Conservation (phyloP, 768 basidiomycete species). For the Russula compacta region DNA sequence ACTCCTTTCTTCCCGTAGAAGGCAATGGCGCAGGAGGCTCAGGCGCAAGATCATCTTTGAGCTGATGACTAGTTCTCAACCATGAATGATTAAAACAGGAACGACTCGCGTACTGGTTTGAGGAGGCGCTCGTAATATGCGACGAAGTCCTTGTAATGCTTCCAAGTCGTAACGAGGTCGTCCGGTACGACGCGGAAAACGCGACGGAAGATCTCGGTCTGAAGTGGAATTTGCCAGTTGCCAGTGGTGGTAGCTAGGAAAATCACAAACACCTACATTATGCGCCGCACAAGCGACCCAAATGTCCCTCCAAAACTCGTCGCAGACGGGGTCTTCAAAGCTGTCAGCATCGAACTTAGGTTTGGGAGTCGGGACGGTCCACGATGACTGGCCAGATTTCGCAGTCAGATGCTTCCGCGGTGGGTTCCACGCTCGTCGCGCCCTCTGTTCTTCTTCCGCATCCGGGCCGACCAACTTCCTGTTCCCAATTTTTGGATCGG, state of each 20-base stretch:
- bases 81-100: constrained; percentile 1
- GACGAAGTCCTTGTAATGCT: constrained; percentile 84
- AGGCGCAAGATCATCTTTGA: constrained; percentile 32
- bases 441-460: constrained; percentile 46
- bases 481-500: constrained; percentile 33
- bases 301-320: constrained; percentile 81
- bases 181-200: constrained; percentile 94
- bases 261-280: constrained; percentile 49
- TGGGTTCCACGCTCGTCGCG: constrained; percentile 40
- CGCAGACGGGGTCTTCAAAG: constrained; percentile 84
- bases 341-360: constrained; percentile 66
- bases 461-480: constrained; percentile 40
- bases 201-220: constrained; percentile 95
- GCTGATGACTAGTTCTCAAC: constrained; percentile 27
- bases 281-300: constrained; percentile 85
- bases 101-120: constrained; percentile 44
- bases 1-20: constrained; percentile 45
- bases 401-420: constrained; percentile 45
- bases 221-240: constrained; percentile 3
- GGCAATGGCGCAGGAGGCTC: constrained; percentile 47
- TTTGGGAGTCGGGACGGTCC: constrained; percentile 56
- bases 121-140: constrained; percentile 64
- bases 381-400: constrained; percentile 45
- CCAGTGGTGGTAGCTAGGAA: not conserved
- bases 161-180: constrained; percentile 90